Evolutionary conservation across 352 stramenopile species (phyloP), one percentile per base, ranked within the genome.

Genomic region (Phytophthora pinifolia): DNA sequence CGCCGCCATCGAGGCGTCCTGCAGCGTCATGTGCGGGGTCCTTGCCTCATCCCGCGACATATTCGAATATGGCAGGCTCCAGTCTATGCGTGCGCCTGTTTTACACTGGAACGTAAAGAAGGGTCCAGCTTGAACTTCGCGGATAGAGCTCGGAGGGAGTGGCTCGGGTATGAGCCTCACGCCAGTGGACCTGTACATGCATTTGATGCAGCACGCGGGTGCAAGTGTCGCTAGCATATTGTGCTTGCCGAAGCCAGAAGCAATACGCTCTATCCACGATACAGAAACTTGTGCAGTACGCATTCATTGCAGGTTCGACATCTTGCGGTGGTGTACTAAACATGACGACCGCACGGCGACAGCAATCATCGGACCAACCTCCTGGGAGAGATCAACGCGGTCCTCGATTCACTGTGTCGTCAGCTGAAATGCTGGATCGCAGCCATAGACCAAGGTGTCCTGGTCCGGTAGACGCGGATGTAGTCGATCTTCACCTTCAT

Each of bases 391-490:
- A 9, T 71, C 59, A 22, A 86, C 69, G 45, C 81, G 44, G 44
- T 72, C 68, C 37, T 79, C 46, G 38, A 86, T 86, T 54, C 62
- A 84, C 46, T 82, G 44, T 15, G 65, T 73, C 2, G 73, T 83
- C 9, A 71, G 70, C n/a, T 86, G 73, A 3, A 60, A 71, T 4
- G 46, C 14, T 34, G 76, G 73, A 32, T 83, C 71, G 42, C 70
- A 86, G 0, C 70, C 70, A 9, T 79, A 51, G 4, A 31, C 42
- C 73, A 86, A 80, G 27, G 67, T 63, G 32, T 70, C 54, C 32
- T 69, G 48, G 32, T 68, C 38, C 22, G 22, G 22, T 27, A 6
- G 22, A 68, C 22, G 13, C 65, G 54, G 46, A 45, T 48, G 31
- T 62, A 55, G 36, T 65, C 49, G 32, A 65, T 54, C 49, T 65